A percentile compares a stretch with the other conserved stretches of the same genome.
Evolutionary conservation across 1,284 basidiomycete species (phyloP).

Genomic region (Takashimella koratensis): DNA sequence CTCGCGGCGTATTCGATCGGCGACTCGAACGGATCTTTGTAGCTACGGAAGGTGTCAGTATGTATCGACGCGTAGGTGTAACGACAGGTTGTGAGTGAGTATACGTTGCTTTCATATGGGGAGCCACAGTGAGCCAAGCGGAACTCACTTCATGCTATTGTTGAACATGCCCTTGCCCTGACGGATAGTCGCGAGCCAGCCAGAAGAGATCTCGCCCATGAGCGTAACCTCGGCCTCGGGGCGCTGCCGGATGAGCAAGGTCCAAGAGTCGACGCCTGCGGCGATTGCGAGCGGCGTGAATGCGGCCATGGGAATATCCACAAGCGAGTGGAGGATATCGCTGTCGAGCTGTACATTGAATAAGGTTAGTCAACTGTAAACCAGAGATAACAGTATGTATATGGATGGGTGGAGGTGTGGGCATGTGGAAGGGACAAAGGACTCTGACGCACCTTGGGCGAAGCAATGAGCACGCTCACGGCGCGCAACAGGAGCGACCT

Average conservation of each 20-base stretch:
- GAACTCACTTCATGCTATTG: constrained; percentile 67
- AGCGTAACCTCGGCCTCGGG: constrained; percentile 69
- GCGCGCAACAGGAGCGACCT: constrained; percentile 83
- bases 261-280: constrained; percentile 91
- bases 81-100: too few relatives aligned
- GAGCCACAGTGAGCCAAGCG: too few relatives aligned
- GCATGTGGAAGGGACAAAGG: background rate
- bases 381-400: too few relatives aligned
- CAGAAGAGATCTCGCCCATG: constrained; percentile 79
- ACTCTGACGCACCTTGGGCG: constrained; percentile 57
- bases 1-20: constrained; percentile 88
- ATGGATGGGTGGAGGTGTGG: too few relatives aligned
- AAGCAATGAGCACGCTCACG: constrained; percentile 70
- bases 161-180: constrained; percentile 80
- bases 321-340: constrained; percentile 81
- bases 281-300: constrained; percentile 83
- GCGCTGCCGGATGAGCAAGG: constrained; percentile 88
- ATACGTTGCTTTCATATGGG: too few relatives aligned
- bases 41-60: constrained; percentile 52
- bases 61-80: too few relatives aligned
- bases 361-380: background rate
- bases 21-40: constrained; percentile 79
- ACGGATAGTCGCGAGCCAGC: constrained; percentile 80
- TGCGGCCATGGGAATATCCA: constrained; percentile 81
- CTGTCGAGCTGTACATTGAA: constrained; percentile 64